phyloP scores from a whole-genome alignment of 2,329 filamentous ascomycete species.

The Colletotrichum sublineola region DNA sequence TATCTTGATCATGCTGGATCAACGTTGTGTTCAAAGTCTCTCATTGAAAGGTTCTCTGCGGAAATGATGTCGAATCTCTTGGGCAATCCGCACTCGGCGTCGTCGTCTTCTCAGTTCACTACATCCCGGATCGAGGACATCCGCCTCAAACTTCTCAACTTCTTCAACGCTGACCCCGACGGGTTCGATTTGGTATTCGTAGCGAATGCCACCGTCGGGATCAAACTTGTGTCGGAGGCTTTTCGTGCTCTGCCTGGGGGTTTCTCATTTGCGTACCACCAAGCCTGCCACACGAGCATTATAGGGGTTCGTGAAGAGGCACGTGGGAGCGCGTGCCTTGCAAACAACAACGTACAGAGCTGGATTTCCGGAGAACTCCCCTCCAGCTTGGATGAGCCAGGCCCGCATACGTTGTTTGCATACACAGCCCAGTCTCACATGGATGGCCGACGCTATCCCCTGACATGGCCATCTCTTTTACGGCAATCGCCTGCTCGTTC shows the following conservation, averaged over 20 bases:
- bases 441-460: slow-evolving; percentile 41
- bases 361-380: slow-evolving; percentile 69
- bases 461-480: slow-evolving; percentile 73
- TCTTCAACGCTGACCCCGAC: slow-evolving; percentile 85
- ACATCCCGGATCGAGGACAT: slow-evolving; percentile 82
- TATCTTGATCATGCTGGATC: slow-evolving; percentile 98
- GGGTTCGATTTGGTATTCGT: slow-evolving; percentile 93
- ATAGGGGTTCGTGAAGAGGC: slow-evolving; percentile 85
- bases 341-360: slow-evolving; percentile 70
- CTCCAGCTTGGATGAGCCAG: slow-evolving; percentile 46
- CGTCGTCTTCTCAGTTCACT: slow-evolving; percentile 82
- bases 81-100: slow-evolving; percentile 93
- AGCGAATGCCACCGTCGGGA: slow-evolving; percentile 89
- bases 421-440: slow-evolving; percentile 43
- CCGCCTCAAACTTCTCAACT: slow-evolving; percentile 76
- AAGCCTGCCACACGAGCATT: slow-evolving; percentile 87
- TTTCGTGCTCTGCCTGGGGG: slow-evolving; percentile 77
- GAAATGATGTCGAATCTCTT: slow-evolving; percentile 85
- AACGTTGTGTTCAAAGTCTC: slow-evolving; percentile 83
- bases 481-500: slow-evolving; percentile 17
- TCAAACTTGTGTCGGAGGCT: slow-evolving; percentile 87
- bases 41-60: slow-evolving; percentile 83
- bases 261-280: slow-evolving; percentile 87
- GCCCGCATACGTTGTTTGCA: slow-evolving; percentile 51
- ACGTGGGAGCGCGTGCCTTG: slow-evolving; percentile 73